Conservation (phyloP, 495 filamentous ascomycete genomes). For the Stereocaulon alpinum region DNA sequence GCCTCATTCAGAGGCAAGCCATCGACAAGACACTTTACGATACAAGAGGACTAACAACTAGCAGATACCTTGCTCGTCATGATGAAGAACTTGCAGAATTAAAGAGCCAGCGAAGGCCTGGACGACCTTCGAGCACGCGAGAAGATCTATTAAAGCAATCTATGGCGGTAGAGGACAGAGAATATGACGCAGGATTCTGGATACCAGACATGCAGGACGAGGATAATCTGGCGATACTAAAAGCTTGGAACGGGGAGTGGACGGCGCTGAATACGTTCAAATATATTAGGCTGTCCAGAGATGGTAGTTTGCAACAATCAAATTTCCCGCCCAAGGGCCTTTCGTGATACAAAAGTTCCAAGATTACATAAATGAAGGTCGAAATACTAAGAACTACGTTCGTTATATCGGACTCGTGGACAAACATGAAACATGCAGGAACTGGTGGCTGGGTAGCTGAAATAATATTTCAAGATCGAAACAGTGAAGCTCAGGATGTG, state of each 20-base stretch:
- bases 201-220: slow-evolving; percentile 50
- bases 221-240: slow-evolving; percentile 43
- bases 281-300: slow-evolving; percentile 50
- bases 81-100: slow-evolving; percentile 64
- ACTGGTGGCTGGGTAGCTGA: no score
- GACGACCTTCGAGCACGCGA: slow-evolving; percentile 64
- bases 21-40: slow-evolving; percentile 11
- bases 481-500: no score
- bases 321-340: slow-evolving; percentile 59
- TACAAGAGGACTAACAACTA: background rate
- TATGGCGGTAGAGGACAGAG: slow-evolving; percentile 59
- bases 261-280: slow-evolving; percentile 47
- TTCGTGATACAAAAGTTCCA: slow-evolving; percentile 2
- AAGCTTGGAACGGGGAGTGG: slow-evolving; percentile 54
- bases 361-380: no score
- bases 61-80: slow-evolving; percentile 66
- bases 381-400: no score
- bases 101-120: slow-evolving; percentile 66
- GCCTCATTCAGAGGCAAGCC: slow-evolving; percentile 50
- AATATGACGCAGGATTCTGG: slow-evolving; percentile 77
- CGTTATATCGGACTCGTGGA: no score
- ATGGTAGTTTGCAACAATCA: slow-evolving; percentile 44
- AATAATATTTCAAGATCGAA: no score
- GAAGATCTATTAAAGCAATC: slow-evolving; percentile 69
- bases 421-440: no score